Conservation (phyloP, 2,329 filamentous ascomycete species). For the Colletotrichum salicis region DNA sequence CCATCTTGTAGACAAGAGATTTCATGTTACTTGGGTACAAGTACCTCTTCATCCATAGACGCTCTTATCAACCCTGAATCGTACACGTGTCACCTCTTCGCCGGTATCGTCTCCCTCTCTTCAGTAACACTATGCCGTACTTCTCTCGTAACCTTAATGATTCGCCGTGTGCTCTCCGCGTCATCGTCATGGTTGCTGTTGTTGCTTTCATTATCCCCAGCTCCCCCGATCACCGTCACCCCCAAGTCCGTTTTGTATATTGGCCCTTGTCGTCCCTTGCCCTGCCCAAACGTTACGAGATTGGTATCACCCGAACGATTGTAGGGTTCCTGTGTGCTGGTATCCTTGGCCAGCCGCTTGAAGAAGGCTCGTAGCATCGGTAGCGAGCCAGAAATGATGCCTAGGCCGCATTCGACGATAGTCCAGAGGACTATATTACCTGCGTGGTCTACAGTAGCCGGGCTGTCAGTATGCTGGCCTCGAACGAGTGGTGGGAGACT, state of each 20-base stretch:
- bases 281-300: neutral
- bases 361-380: slow-evolving; percentile 40
- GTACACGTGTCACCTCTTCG: neutral
- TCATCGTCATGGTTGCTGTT: neutral
- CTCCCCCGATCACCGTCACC: neutral
- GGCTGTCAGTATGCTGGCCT: neutral
- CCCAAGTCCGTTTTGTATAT: neutral
- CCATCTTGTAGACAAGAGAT: neutral
- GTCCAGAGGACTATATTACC: slow-evolving; percentile 40
- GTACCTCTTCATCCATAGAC: neutral
- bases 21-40: neutral
- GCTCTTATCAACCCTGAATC: neutral
- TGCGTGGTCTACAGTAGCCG: neutral
- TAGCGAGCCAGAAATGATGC: slow-evolving; percentile 41
- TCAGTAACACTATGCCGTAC: neutral
- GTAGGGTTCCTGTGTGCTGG: neutral
- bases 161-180: neutral
- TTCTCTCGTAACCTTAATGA: neutral
- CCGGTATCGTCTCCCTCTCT: no score
- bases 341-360: slow-evolving; percentile 1
- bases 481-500: no score
- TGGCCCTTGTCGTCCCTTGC: neutral
- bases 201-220: neutral
- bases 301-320: neutral
- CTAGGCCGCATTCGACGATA: slow-evolving; percentile 40